A percentile compares a stretch with the other conserved stretches of the same genome.
These are phyloP conservation scores for Ceratocystis alfenasii DNA, from an alignment of 2,329 filamentous ascomycete species.

Conservation along the genomic window DNA sequence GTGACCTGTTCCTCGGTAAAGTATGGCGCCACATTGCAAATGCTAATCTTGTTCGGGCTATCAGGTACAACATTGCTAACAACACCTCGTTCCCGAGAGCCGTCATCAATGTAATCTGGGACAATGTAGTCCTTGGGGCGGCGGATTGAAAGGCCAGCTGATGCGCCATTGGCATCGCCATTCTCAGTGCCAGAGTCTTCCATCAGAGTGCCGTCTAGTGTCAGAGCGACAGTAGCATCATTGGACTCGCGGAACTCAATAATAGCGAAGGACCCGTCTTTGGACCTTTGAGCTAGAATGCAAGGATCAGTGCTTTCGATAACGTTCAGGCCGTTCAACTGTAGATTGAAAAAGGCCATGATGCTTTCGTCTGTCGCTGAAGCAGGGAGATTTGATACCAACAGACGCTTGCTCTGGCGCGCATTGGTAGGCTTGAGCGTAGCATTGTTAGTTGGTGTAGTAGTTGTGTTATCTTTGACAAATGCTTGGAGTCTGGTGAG, in stretches of 20 bases:
- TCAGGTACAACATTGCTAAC: constrained; percentile 76
- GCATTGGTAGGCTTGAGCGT: constrained; percentile 86
- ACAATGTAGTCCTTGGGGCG: constrained; percentile 97
- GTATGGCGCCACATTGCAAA: constrained; percentile 78
- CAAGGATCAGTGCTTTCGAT: constrained; percentile 76
- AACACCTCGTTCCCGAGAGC: constrained; percentile 60
- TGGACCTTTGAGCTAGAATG: constrained; percentile 66
- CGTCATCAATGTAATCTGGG: constrained; percentile 58
- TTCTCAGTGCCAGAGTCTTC: constrained; percentile 47
- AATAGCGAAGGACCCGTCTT: constrained; percentile 68
- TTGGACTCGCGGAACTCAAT: constrained; percentile 79
- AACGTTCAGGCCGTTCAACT: constrained; percentile 93
- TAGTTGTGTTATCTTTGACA: constrained; percentile 56
- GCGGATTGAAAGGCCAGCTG: constrained; percentile 58
- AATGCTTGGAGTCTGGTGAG: constrained; percentile 88
- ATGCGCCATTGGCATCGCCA: constrained; percentile 40
- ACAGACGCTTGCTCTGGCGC: constrained; percentile 82
- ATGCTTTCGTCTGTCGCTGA: constrained; percentile 64
- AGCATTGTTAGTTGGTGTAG: constrained; percentile 52
- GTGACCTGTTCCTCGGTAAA: constrained; percentile 84
- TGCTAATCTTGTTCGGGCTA: constrained; percentile 87
- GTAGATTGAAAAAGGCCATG: constrained; percentile 82
- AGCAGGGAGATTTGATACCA: constrained; percentile 70
- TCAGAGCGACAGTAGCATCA: constrained; percentile 83
- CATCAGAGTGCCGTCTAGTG: constrained; percentile 82